Evolutionary conservation across 768 basidiomycete species (phyloP).

Genomic region (Leucosporidium creatinivorum): DNA sequence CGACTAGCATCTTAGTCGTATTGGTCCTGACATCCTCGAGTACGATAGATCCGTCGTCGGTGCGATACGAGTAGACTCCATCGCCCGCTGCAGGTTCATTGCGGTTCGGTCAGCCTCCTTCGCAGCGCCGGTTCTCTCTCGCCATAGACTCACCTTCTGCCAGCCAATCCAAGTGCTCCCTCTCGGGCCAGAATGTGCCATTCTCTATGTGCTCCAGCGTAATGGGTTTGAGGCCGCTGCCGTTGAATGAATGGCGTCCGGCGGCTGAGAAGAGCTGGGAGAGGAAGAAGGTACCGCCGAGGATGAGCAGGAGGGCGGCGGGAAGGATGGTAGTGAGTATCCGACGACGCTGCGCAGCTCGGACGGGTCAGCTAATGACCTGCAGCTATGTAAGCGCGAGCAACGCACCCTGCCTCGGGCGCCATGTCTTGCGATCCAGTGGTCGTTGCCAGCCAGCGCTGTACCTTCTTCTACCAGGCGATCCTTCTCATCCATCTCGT

Average conservation of each 20-base stretch:
- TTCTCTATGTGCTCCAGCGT: constrained; percentile 61
- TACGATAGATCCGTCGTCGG: constrained; percentile 57
- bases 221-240: constrained; percentile 10
- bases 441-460: neutral
- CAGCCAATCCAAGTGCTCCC: constrained; percentile 66
- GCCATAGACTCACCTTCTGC: constrained; percentile 62
- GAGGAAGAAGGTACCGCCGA: neutral
- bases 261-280: constrained; percentile 1
- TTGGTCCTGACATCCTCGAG: constrained; percentile 76
- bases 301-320: neutral
- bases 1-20: constrained; percentile 56
- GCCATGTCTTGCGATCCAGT: neutral
- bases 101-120: neutral
- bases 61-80: constrained; percentile 68
- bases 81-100: constrained; percentile 64
- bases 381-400: too few relatives aligned
- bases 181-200: constrained; percentile 62
- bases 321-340: neutral
- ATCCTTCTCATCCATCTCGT: neutral
- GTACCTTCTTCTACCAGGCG: neutral
- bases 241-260: constrained; percentile 14
- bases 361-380: neutral
- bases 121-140: neutral
- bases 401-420: neutral
- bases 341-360: constrained; percentile 3